Evolutionary conservation across 257 asterid species (phyloP), one percentile per base, ranked within the genome.

Genomic region (Handroanthus guayacan): DNA sequence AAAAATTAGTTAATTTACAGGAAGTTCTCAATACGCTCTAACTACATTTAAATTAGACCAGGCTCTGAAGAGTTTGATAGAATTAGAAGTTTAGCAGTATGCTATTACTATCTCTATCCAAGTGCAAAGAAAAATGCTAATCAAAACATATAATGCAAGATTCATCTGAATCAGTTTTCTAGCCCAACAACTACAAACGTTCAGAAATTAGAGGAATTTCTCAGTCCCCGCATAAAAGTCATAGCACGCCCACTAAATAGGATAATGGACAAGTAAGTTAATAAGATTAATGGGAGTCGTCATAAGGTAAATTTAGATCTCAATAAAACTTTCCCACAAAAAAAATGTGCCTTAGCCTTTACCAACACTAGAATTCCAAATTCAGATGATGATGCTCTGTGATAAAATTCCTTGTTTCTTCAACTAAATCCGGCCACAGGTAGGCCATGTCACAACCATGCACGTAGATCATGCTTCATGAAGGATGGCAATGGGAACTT

Each of bases 1-100:
- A 67, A 73, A 74, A 65, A 51, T 79, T 45, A 78, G 62, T 79
- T 69, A 31, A 57, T 58, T 63, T 44, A 71, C 20, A 78, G 54
- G 75, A 8, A 64, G 44, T 13, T 69, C 8, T 39, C 43, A 75
- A n/a, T 34, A 56, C 44, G 54, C 31, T 71, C n/a, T 55, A 17
- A 48, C 9, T 66, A 50, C 17, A 60, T 25, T 6, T 31, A 69
- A 41, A 44, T 12, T 57, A 60, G 17, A 67, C 74, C 36, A 39
- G 76, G 57, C 52, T 17, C 50, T 51, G 43, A 51, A 54, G 62
- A 62, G 64, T 43, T 5, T 67, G 57, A 38, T 9, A 56, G 48
- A 76, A 31, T 58, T 34, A 57, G 11, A 76, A 47, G 10, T 41
- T 65, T 31, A 71, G 43, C 18, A 55, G 56, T 1, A 60, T 65